Evolutionary conservation across 306 rosid species (phyloP).

Genomic region (Neltuma alba): DNA sequence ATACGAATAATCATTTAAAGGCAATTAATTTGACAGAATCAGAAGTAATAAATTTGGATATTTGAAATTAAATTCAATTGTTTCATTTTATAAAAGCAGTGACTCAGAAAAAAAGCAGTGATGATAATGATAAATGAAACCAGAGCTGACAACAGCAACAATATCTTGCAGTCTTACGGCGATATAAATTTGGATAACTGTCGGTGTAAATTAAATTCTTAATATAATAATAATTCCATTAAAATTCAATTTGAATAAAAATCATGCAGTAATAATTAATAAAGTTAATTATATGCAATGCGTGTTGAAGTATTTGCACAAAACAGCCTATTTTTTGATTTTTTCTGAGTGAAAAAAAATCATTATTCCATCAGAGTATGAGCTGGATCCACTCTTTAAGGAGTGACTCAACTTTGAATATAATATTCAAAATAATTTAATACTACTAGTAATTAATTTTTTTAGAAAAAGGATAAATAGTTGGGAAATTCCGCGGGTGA

Average conservation of each 20-base stretch:
- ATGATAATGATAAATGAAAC: neutral
- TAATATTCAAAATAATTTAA: slow-evolving; percentile 28
- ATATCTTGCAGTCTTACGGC: neutral
- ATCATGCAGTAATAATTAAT: neutral
- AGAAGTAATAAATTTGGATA: neutral
- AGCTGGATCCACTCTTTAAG: slow-evolving; percentile 95
- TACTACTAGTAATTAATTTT: slow-evolving; percentile 13
- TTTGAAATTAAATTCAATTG: neutral
- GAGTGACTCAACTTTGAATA: slow-evolving; percentile 58
- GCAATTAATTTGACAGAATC: neutral
- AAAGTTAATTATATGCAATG: neutral
- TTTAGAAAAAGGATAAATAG: slow-evolving; percentile 28
- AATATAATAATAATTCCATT: neutral
- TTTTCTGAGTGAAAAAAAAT: neutral
- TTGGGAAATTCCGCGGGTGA: slow-evolving; percentile 53
- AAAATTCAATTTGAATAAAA: neutral
- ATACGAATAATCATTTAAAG: neutral
- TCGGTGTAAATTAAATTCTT: neutral
- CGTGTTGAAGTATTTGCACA: neutral
- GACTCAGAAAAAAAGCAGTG: neutral
- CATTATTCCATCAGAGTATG: slow-evolving; percentile 38
- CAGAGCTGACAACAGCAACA: neutral
- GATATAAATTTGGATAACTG: neutral
- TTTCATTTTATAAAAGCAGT: neutral
- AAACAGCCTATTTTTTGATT: neutral